Conservation (phyloP, 139 green algal genomes). For the Picochlorum sp. region DNA sequence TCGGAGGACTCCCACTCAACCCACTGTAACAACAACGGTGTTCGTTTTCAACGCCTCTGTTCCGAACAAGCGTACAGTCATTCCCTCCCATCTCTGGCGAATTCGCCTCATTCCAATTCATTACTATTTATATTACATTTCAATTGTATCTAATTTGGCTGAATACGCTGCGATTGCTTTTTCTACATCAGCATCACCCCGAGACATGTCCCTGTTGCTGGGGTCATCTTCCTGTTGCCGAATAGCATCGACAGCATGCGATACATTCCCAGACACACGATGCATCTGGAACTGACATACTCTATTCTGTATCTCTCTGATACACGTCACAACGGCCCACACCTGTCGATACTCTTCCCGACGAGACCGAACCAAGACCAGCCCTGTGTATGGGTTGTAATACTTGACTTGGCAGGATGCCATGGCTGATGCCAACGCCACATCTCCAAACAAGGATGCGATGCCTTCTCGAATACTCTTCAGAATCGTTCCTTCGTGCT, state of each 20-base stretch:
- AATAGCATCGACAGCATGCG: slow-evolving; percentile 1
- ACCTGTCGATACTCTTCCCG: slow-evolving; percentile 31
- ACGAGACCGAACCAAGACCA: slow-evolving; percentile 29
- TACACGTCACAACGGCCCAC: slow-evolving; percentile 18
- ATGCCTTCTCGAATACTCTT: slow-evolving; percentile 24
- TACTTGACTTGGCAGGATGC: slow-evolving; percentile 38
- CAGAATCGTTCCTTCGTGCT: no score
- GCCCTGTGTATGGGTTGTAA: slow-evolving; percentile 30
- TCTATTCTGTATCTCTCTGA: slow-evolving; percentile 27
- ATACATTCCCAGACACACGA: slow-evolving; percentile 23
- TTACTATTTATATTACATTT: no score
- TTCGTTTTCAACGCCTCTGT: slow-evolving; percentile 1
- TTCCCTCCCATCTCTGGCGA: no score
- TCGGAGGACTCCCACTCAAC: neutral
- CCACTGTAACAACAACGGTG: neutral
- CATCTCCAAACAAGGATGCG: slow-evolving; percentile 34
- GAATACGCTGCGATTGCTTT: no score
- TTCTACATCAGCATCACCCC: no score
- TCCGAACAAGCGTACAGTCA: no score
- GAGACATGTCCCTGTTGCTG: no score
- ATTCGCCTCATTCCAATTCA: no score
- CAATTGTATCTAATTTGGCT: no score
- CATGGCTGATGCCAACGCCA: slow-evolving; percentile 17
- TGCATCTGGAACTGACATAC: slow-evolving; percentile 20
- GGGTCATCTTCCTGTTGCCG: no score